These are phyloP conservation scores for Candida boleticola DNA, from an alignment of 805 yeast genomes.

Conservation along the genomic window DNA sequence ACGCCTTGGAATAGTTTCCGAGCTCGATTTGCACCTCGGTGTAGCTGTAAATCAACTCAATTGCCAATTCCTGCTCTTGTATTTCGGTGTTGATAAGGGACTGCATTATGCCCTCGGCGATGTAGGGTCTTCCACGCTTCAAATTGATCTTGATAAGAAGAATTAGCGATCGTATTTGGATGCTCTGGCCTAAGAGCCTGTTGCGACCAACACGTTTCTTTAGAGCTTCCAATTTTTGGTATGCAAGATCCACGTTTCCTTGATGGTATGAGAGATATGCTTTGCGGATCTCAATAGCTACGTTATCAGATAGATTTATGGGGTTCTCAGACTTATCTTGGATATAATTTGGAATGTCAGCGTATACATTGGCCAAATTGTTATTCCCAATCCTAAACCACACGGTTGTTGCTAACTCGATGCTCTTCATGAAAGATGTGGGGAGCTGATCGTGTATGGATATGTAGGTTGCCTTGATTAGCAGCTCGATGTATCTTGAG, in stretches of 20 bases:
- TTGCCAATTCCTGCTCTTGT: constrained; percentile 27
- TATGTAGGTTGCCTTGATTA: constrained; percentile 54
- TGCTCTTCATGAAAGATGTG: constrained; percentile 43
- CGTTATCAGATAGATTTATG: constrained; percentile 37
- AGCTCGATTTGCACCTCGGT: constrained; percentile 29
- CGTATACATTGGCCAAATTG: constrained; percentile 45
- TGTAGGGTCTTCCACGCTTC: constrained; percentile 34
- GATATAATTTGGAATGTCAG: constrained; percentile 38
- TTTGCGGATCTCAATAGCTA: constrained; percentile 37
- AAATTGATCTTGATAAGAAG: constrained; percentile 36
- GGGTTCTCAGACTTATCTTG: constrained; percentile 28
- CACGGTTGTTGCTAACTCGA: constrained; percentile 43
- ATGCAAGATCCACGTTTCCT: constrained; percentile 43
- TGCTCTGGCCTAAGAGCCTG: constrained; percentile 37
- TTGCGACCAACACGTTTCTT: constrained; percentile 24
- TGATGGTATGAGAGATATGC: constrained; percentile 33
- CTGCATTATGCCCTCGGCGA: constrained; percentile 35
- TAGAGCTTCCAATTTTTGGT: constrained; percentile 31
- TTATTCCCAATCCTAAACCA: constrained; percentile 55
- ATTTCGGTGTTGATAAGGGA: constrained; percentile 26
- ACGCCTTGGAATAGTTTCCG: constrained; percentile 30
- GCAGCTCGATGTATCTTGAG: constrained; percentile 49
- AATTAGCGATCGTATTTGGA: constrained; percentile 40
- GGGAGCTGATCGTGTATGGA: constrained; percentile 47
- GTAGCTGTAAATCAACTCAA: constrained; percentile 25